Evolutionary conservation across 2,329 filamentous ascomycete genomes (phyloP), one percentile per base, ranked within the genome.

Genomic region (Exophiala sideris): DNA sequence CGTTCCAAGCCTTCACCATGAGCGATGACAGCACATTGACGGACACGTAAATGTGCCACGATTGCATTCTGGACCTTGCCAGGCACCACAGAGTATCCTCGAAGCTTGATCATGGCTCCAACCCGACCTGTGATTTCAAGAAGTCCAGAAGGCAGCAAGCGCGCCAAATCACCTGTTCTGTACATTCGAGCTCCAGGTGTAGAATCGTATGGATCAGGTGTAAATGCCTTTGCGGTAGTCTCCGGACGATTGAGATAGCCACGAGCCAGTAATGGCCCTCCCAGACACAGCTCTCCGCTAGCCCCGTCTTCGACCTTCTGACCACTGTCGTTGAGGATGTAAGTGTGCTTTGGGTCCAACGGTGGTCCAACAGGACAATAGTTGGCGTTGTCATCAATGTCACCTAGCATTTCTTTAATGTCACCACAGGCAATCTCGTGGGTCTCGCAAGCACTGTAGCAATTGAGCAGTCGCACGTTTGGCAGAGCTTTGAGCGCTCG

Each of bases 171-270:
- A 3, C 87, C 87, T 0, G 87, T 90, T 53, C 81, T 79, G 67
- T 91, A 90, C 83, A 90, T 88, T 16, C 84, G 81, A 11, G 86
- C 79, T 24, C 80, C 84, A 1, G 79, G 72, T 1, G 74, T 76
- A 3, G 74, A 66, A 62, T 80, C 77, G 61, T 88, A 91, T 0
- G 81, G 79, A 64, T 92, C 82, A 0, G 79, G 73, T 10, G 81
- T 76, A 68, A 94, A 92, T 0, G 85, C 83, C 66, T 86, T 83
- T 5, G 84, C 84, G 0, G 89, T 92, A 0, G 84, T 86, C 64
- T 92, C 88, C 0, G 87, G 86, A n/a, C 86, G 78, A 61, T 91
- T 91, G 48, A 91, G 79, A 64, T 94, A 94, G 41, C 85, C 88
- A 52, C 87, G 79, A 11, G 88, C 88, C 41, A 91, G 76, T 54